Evolutionary conservation across 2,329 filamentous ascomycete genomes (phyloP), one percentile per base, ranked within the genome.

Genomic region (Pyrenophora teres): DNA sequence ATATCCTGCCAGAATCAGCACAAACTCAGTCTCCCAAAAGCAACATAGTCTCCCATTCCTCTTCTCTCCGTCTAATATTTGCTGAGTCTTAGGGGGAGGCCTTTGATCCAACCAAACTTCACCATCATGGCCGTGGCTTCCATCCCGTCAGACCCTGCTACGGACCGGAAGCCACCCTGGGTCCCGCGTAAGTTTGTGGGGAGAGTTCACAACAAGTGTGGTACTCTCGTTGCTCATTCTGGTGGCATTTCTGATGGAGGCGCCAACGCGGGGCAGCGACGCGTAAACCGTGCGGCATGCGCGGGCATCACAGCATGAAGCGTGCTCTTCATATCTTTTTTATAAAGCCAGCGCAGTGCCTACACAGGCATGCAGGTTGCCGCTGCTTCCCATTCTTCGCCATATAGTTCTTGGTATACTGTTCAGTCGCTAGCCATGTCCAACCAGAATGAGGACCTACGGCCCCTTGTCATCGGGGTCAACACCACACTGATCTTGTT

Each of bases 401-500:
- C 13, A 15, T 21, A 19, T 3, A 25, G 21, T 8, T 40, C 19
- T 48, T 32, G 21, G 33, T 12, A 23, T 33, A 42, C 12, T 12
- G n/a, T 33, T 43, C 23, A 38, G 18, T 39, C 30, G 5, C 18
- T 40, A 18, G 35, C 32, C 12, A 62, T 62, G 59, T 23, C 40
- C 27, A 12, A 30, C 27, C 27, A 12, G 27, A 30, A 30, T 18
- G 56, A 56, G 31, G 36, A 52, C 41, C 52, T 60, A 43, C 54
- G 52, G 23, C 37, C 60, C 9, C 46, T 55, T 33, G 64, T 67
- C 21, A 32, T 69, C 13, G 62, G 58, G 50, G 58, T 69, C 25
- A 70, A 69, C 48, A 47, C 53, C 15, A 23, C 62, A n/a, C 43
- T 69, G 15, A 63, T 68, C n/a, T 47, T 46, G 3, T 52, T 70